Percentiles rank a stretch among this genome's conserved stretches.
These are phyloP conservation scores for Meripilus lineatus DNA, from an alignment of 1,284 basidiomycete species.

Conservation along the genomic window DNA sequence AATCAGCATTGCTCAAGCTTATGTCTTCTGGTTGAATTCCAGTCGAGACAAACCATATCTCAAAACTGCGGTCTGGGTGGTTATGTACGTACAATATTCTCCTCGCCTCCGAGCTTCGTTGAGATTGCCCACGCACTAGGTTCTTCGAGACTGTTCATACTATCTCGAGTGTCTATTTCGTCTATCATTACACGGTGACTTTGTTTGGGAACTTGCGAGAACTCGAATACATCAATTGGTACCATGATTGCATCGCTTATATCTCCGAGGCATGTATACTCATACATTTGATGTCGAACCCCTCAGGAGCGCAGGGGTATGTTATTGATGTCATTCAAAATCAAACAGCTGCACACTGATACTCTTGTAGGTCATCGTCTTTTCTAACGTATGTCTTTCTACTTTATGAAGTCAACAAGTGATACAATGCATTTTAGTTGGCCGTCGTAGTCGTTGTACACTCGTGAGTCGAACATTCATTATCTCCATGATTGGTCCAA, in stretches of 20 bases:
- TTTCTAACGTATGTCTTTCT: neutral
- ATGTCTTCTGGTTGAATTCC: neutral
- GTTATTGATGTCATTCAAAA: neutral
- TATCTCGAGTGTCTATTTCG: constrained; percentile 1
- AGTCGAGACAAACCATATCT: neutral
- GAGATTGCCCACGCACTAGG: too few relatives aligned
- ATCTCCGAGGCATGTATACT: neutral
- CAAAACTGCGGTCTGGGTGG: neutral
- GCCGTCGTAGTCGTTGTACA: constrained; percentile 1
- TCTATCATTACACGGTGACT: constrained; percentile 4
- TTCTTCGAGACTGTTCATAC: constrained; percentile 1
- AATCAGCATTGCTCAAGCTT: constrained; percentile 1
- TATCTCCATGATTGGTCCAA: neutral
- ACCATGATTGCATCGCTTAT: too few relatives aligned
- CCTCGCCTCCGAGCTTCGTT: too few relatives aligned
- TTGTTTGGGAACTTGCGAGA: neutral
- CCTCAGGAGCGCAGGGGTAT: constrained; percentile 6
- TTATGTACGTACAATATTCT: too few relatives aligned
- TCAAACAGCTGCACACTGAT: neutral
- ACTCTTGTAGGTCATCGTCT: constrained; percentile 1
- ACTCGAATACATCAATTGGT: constrained; percentile 1
- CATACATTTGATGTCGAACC: neutral
- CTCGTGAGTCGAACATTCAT: constrained; percentile 1
- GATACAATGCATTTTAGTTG: constrained; percentile 5
- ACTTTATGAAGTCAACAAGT: too few relatives aligned